phyloP scores from a whole-genome alignment of 139 green algal genomes.

The Chlorella sp. region DNA sequence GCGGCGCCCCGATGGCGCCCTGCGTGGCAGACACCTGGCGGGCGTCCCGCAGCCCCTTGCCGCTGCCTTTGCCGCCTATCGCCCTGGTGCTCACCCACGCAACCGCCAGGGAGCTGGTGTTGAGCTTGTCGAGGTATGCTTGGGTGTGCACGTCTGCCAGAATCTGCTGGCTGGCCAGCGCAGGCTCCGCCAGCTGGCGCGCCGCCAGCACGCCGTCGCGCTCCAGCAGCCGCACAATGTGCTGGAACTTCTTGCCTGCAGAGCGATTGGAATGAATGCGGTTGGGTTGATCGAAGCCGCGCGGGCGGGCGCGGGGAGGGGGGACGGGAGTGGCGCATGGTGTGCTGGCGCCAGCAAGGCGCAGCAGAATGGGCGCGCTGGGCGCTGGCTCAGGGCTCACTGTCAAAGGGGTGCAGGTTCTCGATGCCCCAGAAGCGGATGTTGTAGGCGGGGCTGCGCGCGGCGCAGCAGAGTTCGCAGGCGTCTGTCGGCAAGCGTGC shows the following conservation, averaged over 20 bases:
- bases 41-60: neutral
- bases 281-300: too few relatives aligned
- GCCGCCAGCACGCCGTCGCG: neutral
- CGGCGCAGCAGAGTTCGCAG: too few relatives aligned
- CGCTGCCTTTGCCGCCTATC: neutral
- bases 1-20: too few relatives aligned
- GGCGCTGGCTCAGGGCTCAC: too few relatives aligned
- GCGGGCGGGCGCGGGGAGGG: too few relatives aligned
- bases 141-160: conserved; percentile 56
- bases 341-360: too few relatives aligned
- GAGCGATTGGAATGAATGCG: too few relatives aligned
- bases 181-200: conserved; percentile 29
- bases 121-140: conserved; percentile 57
- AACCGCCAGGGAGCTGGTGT: conserved; percentile 36
- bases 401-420: conserved; percentile 82
- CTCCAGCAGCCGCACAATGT: conserved; percentile 40
- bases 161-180: conserved; percentile 34
- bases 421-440: conserved; percentile 78
- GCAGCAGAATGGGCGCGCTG: too few relatives aligned
- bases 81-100: neutral
- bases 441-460: conserved; percentile 67
- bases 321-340: too few relatives aligned
- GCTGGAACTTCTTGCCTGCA: conserved; percentile 72
- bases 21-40: neutral
- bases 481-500: too few relatives aligned